phyloP scores from a whole-genome alignment of 169 alveolate species.

The Cryptosporidium ubiquitum region DNA sequence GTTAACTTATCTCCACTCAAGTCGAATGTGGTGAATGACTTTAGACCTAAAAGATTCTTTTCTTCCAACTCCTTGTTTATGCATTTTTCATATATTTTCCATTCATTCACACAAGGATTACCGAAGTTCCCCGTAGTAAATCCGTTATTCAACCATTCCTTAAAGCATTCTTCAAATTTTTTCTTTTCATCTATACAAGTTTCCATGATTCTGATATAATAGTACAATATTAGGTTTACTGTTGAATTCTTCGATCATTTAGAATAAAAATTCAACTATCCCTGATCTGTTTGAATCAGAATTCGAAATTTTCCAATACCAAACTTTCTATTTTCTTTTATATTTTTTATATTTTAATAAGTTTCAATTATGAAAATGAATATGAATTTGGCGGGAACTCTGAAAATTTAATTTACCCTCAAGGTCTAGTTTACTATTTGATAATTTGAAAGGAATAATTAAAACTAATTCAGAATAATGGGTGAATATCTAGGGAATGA shows the following conservation, averaged over 20 bases:
- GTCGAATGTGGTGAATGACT: background rate
- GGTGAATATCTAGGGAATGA: constrained; percentile 4
- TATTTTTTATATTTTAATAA: no score
- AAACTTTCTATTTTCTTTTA: no score
- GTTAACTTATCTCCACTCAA: background rate
- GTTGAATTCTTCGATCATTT: no score
- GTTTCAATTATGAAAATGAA: background rate
- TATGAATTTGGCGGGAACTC: background rate
- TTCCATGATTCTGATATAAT: background rate
- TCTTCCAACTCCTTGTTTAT: constrained; percentile 4
- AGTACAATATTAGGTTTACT: background rate
- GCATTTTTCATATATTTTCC: constrained; percentile 29
- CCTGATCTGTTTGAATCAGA: background rate
- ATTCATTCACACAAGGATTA: constrained; percentile 20
- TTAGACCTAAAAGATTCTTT: constrained; percentile 16
- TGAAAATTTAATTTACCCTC: background rate
- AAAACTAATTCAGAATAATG: background rate
- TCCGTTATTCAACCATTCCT: constrained; percentile 17
- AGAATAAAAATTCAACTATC: background rate
- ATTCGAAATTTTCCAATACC: no score
- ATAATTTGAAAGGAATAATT: background rate
- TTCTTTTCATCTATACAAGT: constrained; percentile 25
- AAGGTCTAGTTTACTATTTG: background rate
- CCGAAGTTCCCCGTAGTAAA: constrained; percentile 7
- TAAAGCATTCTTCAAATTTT: constrained; percentile 35